Evolutionary conservation across 2,329 filamentous ascomycete species (phyloP).

Genomic region (Colletotrichum eremochloae): DNA sequence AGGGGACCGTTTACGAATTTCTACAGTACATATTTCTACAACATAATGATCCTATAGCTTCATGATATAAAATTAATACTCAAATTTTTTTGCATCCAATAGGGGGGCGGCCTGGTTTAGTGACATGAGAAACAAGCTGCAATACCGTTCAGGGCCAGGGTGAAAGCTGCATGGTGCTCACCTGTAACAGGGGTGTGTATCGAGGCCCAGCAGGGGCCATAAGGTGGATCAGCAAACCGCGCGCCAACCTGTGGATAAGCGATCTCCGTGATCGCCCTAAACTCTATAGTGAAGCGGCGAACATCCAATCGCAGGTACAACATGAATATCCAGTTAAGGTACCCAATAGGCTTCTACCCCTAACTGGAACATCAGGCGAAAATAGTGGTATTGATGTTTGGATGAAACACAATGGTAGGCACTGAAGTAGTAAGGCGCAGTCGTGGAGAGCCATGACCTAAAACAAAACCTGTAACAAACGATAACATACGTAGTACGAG

Average conservation of each 20-base stretch:
- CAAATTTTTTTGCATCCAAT: too few relatives aligned
- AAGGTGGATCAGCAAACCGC: background rate
- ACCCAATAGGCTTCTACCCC: background rate
- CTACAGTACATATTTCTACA: too few relatives aligned
- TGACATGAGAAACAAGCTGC: background rate
- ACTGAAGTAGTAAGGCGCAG: background rate
- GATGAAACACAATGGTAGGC: constrained; percentile 26
- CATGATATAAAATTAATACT: too few relatives aligned
- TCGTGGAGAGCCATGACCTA: background rate
- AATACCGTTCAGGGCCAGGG: background rate
- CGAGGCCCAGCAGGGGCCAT: background rate
- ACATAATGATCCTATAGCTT: too few relatives aligned
- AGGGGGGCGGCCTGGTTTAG: too few relatives aligned
- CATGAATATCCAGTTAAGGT: background rate
- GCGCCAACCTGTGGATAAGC: background rate
- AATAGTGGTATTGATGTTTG: background rate
- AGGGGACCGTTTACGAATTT: too few relatives aligned
- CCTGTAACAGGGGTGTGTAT: background rate
- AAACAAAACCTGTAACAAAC: constrained; percentile 32
- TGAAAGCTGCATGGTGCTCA: background rate
- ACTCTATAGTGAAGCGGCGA: too few relatives aligned
- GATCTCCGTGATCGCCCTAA: background rate
- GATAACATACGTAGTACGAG: background rate
- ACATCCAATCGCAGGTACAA: constrained; percentile 14
- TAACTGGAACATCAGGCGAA: constrained; percentile 19